These are phyloP conservation scores for Ceratocystis huliohia DNA, from an alignment of 2,329 filamentous ascomycete species.

Conservation along the genomic window DNA sequence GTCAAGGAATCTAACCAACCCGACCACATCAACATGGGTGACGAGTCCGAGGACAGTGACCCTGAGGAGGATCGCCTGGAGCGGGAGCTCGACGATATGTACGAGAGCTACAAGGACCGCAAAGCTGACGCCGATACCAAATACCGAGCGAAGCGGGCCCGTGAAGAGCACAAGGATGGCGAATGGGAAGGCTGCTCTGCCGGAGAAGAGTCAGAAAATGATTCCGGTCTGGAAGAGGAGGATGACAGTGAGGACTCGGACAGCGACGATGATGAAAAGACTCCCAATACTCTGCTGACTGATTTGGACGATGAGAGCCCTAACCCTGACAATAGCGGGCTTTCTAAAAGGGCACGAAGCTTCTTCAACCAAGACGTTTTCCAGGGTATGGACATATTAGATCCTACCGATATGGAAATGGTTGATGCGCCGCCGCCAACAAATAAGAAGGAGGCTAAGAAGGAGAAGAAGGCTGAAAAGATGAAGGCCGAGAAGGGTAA, in stretches of 20 bases:
- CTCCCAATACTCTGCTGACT: slow-evolving; percentile 27
- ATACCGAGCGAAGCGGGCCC: slow-evolving; percentile 76
- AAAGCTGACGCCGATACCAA: slow-evolving; percentile 74
- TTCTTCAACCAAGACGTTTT: slow-evolving; percentile 97
- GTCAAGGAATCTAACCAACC: slow-evolving; percentile 37
- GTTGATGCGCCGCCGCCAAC: slow-evolving; percentile 26
- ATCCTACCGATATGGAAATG: slow-evolving; percentile 34
- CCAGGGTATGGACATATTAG: slow-evolving; percentile 48
- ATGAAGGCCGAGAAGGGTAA: slow-evolving; percentile 28
- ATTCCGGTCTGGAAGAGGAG: slow-evolving; percentile 45
- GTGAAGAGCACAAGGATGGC: slow-evolving; percentile 67
- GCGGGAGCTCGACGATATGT: slow-evolving; percentile 73
- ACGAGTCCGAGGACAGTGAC: slow-evolving; percentile 53
- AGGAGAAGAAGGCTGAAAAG: slow-evolving; percentile 23
- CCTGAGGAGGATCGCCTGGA: slow-evolving; percentile 74
- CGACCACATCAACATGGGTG: slow-evolving; percentile 49
- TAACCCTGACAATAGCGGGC: slow-evolving; percentile 24
- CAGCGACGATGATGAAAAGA: slow-evolving; percentile 28
- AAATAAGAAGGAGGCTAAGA: slow-evolving; percentile 25
- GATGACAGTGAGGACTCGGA: slow-evolving; percentile 25
- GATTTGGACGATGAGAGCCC: slow-evolving; percentile 34
- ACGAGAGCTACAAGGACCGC: slow-evolving; percentile 70
- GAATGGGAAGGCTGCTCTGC: slow-evolving; percentile 86
- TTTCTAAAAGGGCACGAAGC: slow-evolving; percentile 73
- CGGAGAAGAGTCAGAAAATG: slow-evolving; percentile 49